Base-by-base conservation (phyloP, 1,139 yeast species). In the Lodderomyces theae region DNA sequence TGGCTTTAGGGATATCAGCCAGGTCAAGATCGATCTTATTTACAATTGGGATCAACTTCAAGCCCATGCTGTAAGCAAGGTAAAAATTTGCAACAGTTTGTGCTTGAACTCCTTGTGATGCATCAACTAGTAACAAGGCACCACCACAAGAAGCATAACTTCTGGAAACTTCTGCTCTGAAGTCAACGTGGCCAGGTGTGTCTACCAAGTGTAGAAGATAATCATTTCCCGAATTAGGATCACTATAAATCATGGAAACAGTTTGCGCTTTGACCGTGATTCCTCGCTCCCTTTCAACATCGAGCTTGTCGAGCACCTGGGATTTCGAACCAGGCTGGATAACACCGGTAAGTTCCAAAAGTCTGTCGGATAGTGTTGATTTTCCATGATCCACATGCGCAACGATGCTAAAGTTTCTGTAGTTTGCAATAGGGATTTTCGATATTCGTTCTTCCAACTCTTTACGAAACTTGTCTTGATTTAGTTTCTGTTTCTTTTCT, bases 361-460 rank as follows among this genome's bases (percentile, higher is more conserved):
- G 65, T 39, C 97, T 66, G 57, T 92, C 98, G 45, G 95, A 84
- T 21, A 92, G 62, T 0, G 98, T 92, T 2, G 96, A 86, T 60
- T 92, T 92, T 0, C 98, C 98, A 61, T 92, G 98, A 60, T 92
- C 98, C 29, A 92, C 94, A 67, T 92, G 98, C 2, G 98, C 97
- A 28, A 89, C 97, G 43, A 92, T 90, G 46, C 95, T 86, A 62
- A 92, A 90, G 61, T 89, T 90, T 46, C 98, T 64, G 59, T 85
- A 90, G 51, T 88, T 79, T 43, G 82, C 84, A 23, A 86, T 74
- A 5, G 97, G 97, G 34, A 90, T 88, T 34, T 70, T 70, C 25
- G 77, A 69, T 45, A 89, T 80, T 46, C 94, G 66, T 33, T 80
- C 82, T 47, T 69, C 70, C 37, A 70, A 52, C 11, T 50, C 49